Base-by-base conservation (phyloP, 2,329 filamentous ascomycete species). In the Pseudodiploospora longispora region DNA sequence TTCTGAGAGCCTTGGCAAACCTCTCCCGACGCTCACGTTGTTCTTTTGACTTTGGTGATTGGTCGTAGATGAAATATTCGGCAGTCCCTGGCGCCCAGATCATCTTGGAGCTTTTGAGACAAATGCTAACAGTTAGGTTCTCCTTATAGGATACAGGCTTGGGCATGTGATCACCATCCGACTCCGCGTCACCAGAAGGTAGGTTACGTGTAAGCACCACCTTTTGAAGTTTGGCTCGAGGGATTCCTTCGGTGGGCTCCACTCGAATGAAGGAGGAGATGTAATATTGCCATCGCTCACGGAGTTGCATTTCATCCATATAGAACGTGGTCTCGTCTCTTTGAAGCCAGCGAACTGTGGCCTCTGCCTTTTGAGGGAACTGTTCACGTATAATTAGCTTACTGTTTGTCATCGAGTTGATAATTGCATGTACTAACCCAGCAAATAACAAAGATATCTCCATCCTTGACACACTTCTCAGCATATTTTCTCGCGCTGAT, bases 271-370 rank as follows among this genome's bases (percentile, higher is more conserved):
- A 97, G 0, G 90, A 89, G 12, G 91, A 90, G 46, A 95, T 87
- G 61, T 98, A 98, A 68, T 94, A 95, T 55, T 91, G 87, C 93
- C 93, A 98, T 34, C 81, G 76, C 50, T 88, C 82, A 45, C 83
- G 83, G 41, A 82, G 78, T 58, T 93, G 85, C 71, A 95, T 83
- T 53, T 95, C 88, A 52, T 95, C 87, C 58, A 84, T 83, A 55
- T 93, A 89, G 61, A 95, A 88, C 0, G 95, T 85, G 35, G 80
- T 81, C 53, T 85, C 81, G 40, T 83, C 79, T 42, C 77, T 74
- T 53, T 80, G 78, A 40, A 85, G 66, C 74, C 79, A 82, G 37
- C 87, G 87, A 8, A 95, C 74, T 1, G 79, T 82, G 31, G 85
- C 81, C 59, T 85, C 80, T 47, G 75, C 75, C 51, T 76, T 78